Conservation (phyloP, 495 filamentous ascomycete genomes). For the Lichenothelia convexa region DNA sequence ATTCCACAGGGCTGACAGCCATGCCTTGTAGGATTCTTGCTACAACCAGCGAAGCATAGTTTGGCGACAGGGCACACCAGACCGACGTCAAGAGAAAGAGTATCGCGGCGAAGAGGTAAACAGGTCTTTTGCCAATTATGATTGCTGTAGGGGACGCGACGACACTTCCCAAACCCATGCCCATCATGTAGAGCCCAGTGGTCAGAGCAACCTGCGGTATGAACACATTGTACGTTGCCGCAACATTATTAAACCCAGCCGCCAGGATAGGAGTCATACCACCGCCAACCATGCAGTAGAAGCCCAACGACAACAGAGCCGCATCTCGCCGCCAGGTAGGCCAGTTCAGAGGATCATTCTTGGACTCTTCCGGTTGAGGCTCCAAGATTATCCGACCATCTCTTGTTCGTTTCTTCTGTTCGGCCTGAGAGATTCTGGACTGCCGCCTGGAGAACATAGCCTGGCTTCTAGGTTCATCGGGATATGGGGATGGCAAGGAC, state of each 20-base stretch:
- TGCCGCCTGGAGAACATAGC: constrained; percentile 9
- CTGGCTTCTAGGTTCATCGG: constrained; percentile 17
- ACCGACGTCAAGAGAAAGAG: constrained; percentile 60
- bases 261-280: constrained; percentile 86
- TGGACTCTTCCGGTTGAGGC: constrained; percentile 79
- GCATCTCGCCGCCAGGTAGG: constrained; percentile 62
- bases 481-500: constrained; percentile 44
- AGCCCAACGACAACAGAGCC: constrained; percentile 66
- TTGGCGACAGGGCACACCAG: constrained; percentile 76
- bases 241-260: constrained; percentile 74
- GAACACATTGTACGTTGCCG: constrained; percentile 47
- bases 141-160: constrained; percentile 83
- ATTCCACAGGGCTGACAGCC: constrained; percentile 81
- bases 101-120: constrained; percentile 64
- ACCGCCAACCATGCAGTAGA: constrained; percentile 84
- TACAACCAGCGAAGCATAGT: constrained; percentile 59
- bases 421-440: constrained; percentile 15
- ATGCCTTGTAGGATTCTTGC: constrained; percentile 78
- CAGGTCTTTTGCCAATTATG: constrained; percentile 73
- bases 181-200: constrained; percentile 91
- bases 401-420: constrained; percentile 52
- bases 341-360: constrained; percentile 93
- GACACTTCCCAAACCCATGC: constrained; percentile 68
- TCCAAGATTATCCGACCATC: constrained; percentile 79
- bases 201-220: constrained; percentile 68